Evolutionary conservation across 2,329 filamentous ascomycete species (phyloP).

Genomic region (Ceratocystis eucalypticola): DNA sequence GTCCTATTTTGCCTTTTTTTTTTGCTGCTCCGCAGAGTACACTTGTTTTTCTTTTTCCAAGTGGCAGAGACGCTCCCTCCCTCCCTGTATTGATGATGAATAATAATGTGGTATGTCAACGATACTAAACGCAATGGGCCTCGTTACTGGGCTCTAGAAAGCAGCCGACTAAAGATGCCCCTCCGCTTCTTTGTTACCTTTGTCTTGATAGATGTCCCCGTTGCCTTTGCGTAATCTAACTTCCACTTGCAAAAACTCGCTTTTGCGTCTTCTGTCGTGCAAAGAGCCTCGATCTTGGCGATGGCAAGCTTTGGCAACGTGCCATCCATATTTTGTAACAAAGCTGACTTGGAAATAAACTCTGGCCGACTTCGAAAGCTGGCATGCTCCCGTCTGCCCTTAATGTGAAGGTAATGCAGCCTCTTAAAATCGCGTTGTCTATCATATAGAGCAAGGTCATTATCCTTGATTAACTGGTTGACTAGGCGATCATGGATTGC

Average conservation of each 20-base stretch:
- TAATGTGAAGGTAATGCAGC: slow-evolving; percentile 14
- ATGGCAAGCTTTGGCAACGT: slow-evolving; percentile 15
- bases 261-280: slow-evolving; percentile 17
- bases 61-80: neutral
- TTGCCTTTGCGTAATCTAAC: slow-evolving; percentile 8
- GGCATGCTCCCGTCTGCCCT: slow-evolving; percentile 7
- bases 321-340: slow-evolving; percentile 9
- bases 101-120: neutral
- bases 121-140: neutral
- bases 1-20: neutral
- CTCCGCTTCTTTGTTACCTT: slow-evolving; percentile 14
- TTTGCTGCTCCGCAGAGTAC: neutral
- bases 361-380: slow-evolving; percentile 14
- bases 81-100: neutral
- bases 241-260: slow-evolving; percentile 16
- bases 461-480: slow-evolving; percentile 20
- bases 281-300: slow-evolving; percentile 16
- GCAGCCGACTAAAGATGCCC: slow-evolving; percentile 14
- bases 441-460: slow-evolving; percentile 17
- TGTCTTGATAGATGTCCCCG: slow-evolving; percentile 14
- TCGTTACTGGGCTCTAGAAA: slow-evolving; percentile 12
- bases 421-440: slow-evolving; percentile 13
- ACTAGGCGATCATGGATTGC: slow-evolving; percentile 36
- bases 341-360: slow-evolving; percentile 16
- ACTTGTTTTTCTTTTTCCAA: neutral